These are phyloP conservation scores for Asterochloris sp. DNA, from an alignment of 139 green algal genomes.

Conservation along the genomic window DNA sequence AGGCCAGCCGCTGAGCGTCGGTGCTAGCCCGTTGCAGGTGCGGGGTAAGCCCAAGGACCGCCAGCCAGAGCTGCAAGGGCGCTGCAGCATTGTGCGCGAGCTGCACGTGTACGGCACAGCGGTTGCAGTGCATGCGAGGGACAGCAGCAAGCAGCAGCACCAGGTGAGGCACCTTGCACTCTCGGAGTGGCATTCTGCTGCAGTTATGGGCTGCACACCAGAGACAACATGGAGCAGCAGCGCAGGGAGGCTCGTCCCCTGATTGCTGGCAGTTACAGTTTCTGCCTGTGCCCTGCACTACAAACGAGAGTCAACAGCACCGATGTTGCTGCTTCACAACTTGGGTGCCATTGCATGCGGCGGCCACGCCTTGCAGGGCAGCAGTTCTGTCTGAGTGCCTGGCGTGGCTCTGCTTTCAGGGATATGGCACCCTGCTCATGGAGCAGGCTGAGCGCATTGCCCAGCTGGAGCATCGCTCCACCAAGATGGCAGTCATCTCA, in stretches of 20 bases:
- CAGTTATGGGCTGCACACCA: too few species aligned
- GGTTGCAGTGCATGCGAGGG: conserved; percentile 86
- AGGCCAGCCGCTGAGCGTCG: too few species aligned
- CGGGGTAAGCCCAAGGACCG: conserved; percentile 17
- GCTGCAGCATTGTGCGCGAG: conserved; percentile 89
- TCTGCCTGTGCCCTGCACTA: too few species aligned
- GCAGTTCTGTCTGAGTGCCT: neutral
- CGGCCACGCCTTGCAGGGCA: too few species aligned
- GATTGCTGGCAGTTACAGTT: too few species aligned
- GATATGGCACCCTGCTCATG: conserved; percentile 95
- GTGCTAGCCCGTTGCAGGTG: too few species aligned
- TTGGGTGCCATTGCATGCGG: too few species aligned
- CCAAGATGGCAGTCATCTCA: conserved; percentile 93
- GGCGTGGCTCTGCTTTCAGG: conserved; percentile 27
- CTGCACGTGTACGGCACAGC: conserved; percentile 97
- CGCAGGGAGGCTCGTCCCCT: too few species aligned
- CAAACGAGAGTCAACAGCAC: too few species aligned
- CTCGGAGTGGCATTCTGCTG: too few species aligned
- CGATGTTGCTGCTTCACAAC: too few species aligned
- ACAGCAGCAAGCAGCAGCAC: conserved; percentile 86
- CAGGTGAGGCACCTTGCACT: conserved; percentile 47
- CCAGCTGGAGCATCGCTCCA: conserved; percentile 77
- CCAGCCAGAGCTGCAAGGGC: conserved; percentile 78
- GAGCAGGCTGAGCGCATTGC: conserved; percentile 91
- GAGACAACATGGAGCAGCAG: too few species aligned